Evolutionary conservation across 2,329 filamentous ascomycete species (phyloP).

Genomic region (Penicillium palitans): DNA sequence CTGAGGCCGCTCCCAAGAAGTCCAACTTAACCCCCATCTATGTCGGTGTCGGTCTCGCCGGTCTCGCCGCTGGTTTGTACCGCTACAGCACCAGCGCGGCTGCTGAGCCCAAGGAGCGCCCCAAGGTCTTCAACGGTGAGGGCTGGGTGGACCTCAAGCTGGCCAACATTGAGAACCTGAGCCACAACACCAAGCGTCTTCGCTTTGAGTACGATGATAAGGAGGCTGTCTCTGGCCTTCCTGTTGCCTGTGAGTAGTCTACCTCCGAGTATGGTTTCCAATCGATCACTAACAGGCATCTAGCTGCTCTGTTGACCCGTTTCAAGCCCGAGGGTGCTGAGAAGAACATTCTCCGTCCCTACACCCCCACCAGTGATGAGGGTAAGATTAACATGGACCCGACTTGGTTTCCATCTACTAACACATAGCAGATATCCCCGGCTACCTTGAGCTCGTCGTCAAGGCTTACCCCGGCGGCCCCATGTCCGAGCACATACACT

Average conservation of each 20-base stretch:
- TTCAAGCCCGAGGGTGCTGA: conserved; percentile 79
- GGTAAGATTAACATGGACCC: conserved; percentile 45
- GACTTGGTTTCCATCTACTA: background rate
- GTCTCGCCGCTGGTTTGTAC: conserved; percentile 58
- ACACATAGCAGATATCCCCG: conserved; percentile 60
- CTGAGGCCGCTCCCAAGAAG: conserved; percentile 52
- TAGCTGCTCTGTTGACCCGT: conserved; percentile 81
- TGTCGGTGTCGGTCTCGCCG: conserved; percentile 39
- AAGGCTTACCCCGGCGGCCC: conserved; percentile 89
- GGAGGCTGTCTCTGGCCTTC: conserved; percentile 79
- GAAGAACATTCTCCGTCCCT: conserved; percentile 87
- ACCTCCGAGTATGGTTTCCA: background rate
- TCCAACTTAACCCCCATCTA: conserved; percentile 62
- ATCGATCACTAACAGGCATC: conserved; percentile 12
- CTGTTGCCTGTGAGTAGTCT: conserved; percentile 65
- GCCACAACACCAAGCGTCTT: conserved; percentile 93
- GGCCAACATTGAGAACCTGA: conserved; percentile 74
- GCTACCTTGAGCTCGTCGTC: conserved; percentile 83
- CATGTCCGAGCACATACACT: conserved; percentile 88
- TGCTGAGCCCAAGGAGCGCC: conserved; percentile 38
- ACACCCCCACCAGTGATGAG: conserved; percentile 89
- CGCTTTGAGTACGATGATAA: conserved; percentile 83
- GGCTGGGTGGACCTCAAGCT: conserved; percentile 83
- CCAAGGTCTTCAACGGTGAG: conserved; percentile 73
- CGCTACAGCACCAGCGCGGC: conserved; percentile 45